These are phyloP conservation scores for Coleophoma crateriformis DNA, from an alignment of 2,329 filamentous ascomycete species.

Conservation along the genomic window DNA sequence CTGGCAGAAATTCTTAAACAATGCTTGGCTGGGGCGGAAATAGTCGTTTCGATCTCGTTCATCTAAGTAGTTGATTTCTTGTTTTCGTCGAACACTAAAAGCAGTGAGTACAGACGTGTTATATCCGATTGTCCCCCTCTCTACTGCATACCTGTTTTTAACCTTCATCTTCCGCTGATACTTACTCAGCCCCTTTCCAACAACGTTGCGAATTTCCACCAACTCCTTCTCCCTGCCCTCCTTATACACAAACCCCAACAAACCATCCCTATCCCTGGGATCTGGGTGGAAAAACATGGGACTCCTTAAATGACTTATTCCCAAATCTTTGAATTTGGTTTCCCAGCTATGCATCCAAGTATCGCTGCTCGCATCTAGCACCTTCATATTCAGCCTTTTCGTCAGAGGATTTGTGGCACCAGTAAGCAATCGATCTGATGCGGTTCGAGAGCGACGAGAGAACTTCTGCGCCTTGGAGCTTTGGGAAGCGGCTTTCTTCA, in stretches of 20 bases:
- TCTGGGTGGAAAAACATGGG: conserved; percentile 83
- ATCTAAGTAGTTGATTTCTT: conserved; percentile 38
- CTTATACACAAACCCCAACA: conserved; percentile 64
- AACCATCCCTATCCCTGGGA: conserved; percentile 66
- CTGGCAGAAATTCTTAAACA: conserved; percentile 59
- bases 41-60: conserved; percentile 65
- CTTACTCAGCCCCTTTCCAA: conserved; percentile 76
- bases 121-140: too few relatives aligned
- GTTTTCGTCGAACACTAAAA: conserved; percentile 27
- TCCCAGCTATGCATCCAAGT: conserved; percentile 70
- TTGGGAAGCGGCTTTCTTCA: conserved; percentile 52
- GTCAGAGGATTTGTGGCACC: conserved; percentile 9
- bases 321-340: conserved; percentile 59
- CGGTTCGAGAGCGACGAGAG: conserved; percentile 28
- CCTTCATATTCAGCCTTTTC: conserved; percentile 38
- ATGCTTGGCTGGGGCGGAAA: conserved; percentile 54
- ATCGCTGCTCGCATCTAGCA: conserved; percentile 60
- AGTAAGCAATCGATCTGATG: conserved; percentile 23
- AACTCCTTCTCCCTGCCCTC: conserved; percentile 57
- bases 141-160: conserved; percentile 34
- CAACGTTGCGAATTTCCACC: conserved; percentile 65
- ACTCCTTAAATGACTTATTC: conserved; percentile 68
- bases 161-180: conserved; percentile 63
- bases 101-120: too few relatives aligned
- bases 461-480: conserved; percentile 25